Evolutionary conservation across 306 rosid species (phyloP), one percentile per base, ranked within the genome.

Genomic region (Aeschynomene evenia): DNA sequence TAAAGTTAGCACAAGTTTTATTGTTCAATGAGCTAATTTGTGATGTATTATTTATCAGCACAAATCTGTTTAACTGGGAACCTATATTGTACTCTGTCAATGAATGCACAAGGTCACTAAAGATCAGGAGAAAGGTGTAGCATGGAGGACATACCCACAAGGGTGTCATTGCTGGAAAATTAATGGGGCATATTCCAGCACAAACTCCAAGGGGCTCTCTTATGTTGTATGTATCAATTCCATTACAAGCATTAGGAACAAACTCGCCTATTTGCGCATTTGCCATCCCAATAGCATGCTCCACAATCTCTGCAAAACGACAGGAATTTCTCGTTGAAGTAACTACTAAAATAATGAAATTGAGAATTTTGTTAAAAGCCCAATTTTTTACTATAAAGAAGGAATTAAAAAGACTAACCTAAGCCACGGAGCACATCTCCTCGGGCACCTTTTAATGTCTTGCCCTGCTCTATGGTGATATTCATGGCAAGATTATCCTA

Each of bases 171-270:
- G 88, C 89, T 33, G 96, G 80, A 78, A 76, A 84, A 77, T 90
- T 84, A 59, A 80, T 45, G 26, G 94, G 80, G 72, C 91, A 90
- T 60, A 90, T 85, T 65, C 96, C 96, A 15, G 89, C 94, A 85
- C 96, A 90, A 76, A 90, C 91, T 59, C 96, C 96, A 39, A 87
- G 88, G 28, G 96, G 96, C 68, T 87, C 96, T 74, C 89, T 79
- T 49, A 90, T 85, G 87, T 80, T 63, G 80, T 74, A 87, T 24
- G 82, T 84, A 79, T 87, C 94, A 68, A 84, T 84, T 56, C 91
- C 94, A 85, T 82, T 77, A 26, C 79, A 82, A 37, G 81, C 86
- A 77, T 85, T 87, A 48, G 91, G 91, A 51, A 85, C 51, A 80
- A 82, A 85, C 65, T 90, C 91, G 61, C 96, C 94, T 78, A 77